Conservation (phyloP, 176 grass and related monocot genomes). For the Triticum urartu region DNA sequence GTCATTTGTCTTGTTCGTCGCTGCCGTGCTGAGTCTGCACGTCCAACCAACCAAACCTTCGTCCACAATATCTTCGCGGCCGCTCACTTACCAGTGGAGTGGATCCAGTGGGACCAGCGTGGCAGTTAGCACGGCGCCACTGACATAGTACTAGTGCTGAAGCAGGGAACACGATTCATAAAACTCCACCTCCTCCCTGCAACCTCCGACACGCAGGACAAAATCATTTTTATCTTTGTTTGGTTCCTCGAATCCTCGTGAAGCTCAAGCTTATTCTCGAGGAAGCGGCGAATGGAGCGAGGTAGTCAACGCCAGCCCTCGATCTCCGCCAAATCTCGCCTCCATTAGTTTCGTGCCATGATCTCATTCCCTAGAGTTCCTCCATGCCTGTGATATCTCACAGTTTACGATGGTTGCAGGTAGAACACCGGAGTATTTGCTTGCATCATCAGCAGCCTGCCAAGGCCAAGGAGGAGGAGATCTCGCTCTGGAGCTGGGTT, state of each 20-base stretch:
- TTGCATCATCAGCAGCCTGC: neutral
- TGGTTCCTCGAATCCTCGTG: neutral
- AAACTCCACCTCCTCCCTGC: neutral
- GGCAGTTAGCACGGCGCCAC: neutral
- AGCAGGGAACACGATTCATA: neutral
- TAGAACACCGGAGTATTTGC: neutral
- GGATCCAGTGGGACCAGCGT: neutral
- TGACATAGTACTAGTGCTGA: neutral
- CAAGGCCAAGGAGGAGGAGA: neutral
- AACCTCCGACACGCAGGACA: no score
- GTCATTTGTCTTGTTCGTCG: neutral
- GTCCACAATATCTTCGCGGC: neutral
- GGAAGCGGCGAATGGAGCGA: neutral
- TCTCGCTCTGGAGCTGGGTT: neutral
- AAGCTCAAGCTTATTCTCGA: neutral
- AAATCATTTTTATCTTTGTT: no score
- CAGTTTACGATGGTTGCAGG: constrained; percentile 5
- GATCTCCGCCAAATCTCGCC: neutral
- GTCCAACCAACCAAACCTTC: neutral
- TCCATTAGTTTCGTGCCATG: neutral
- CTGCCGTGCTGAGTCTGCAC: neutral
- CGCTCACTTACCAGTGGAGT: neutral
- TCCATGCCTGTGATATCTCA: neutral
- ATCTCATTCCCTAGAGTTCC: neutral
- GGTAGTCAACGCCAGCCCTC: neutral